These are phyloP conservation scores for Talaromyces sp. DNA, from an alignment of 2,329 filamentous ascomycete species.

Conservation along the genomic window DNA sequence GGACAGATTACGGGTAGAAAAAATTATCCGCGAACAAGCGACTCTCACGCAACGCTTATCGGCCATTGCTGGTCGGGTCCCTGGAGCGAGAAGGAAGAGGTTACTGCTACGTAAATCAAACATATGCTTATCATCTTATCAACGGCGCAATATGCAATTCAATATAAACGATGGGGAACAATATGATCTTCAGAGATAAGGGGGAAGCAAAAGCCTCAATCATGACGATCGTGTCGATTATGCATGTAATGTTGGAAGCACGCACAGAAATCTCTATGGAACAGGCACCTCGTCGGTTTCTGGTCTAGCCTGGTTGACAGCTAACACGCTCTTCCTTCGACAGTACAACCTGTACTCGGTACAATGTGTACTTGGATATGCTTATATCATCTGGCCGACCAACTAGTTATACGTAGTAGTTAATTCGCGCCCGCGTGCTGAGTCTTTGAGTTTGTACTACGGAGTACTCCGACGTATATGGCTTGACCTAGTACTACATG, in stretches of 20 bases:
- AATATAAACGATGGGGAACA: background rate
- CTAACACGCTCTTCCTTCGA: background rate
- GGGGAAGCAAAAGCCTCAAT: constrained; percentile 1
- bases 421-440: too few species aligned
- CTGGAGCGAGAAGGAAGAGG: background rate
- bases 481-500: background rate
- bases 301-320: background rate
- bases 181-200: constrained; percentile 7
- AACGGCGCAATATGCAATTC: background rate
- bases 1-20: background rate
- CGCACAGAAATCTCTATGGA: background rate
- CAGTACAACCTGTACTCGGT: background rate
- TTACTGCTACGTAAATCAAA: constrained; percentile 1
- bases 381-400: background rate
- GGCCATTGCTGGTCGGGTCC: too few species aligned
- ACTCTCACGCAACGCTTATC: background rate
- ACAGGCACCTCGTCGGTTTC: background rate
- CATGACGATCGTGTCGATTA: background rate
- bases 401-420: too few species aligned
- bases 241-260: background rate
- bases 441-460: background rate
- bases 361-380: background rate
- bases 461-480: background rate
- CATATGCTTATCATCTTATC: background rate
- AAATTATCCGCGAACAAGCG: constrained; percentile 7